Evolutionary conservation across 768 basidiomycete genomes (phyloP).

Genomic region (Symmetrospora coprosmae): DNA sequence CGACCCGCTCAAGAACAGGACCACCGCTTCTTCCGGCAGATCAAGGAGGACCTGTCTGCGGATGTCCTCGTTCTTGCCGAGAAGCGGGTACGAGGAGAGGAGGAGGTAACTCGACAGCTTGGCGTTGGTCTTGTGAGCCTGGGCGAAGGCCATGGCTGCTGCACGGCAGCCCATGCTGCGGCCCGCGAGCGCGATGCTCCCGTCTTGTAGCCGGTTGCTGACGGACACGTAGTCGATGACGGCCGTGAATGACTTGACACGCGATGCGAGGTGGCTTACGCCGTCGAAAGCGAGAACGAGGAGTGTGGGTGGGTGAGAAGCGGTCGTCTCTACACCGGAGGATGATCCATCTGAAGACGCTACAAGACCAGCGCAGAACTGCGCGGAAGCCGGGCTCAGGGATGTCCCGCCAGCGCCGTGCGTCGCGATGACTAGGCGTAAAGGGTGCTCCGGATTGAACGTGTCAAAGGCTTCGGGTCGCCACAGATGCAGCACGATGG

Average conservation of each 20-base stretch:
- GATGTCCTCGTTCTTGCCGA: not conserved
- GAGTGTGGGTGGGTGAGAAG: not conserved
- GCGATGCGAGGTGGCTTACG: not conserved
- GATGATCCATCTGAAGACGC: too few species aligned
- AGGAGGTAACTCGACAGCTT: not conserved
- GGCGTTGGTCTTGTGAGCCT: not conserved
- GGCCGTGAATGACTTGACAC: not conserved
- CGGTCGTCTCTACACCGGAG: too few species aligned
- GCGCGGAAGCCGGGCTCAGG: not conserved
- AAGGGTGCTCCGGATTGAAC: not conserved
- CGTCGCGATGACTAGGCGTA: not conserved
- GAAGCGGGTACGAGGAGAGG: slow-evolving; percentile 2
- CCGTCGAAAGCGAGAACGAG: slow-evolving; percentile 4
- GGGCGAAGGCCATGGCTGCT: not conserved
- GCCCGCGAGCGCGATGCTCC: not conserved
- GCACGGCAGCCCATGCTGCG: slow-evolving; percentile 17
- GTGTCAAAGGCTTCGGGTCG: not conserved
- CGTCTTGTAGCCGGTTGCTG: not conserved
- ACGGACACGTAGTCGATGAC: not conserved
- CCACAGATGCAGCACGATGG: slow-evolving; percentile 2
- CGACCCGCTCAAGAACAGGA: not conserved
- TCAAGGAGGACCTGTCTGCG: slow-evolving; percentile 6
- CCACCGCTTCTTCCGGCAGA: not conserved
- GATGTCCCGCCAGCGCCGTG: slow-evolving; percentile 12
- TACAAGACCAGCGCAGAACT: slow-evolving; percentile 3